Evolutionary conservation across 495 filamentous ascomycete species (phyloP).

Genomic region (Podospora anserina): DNA sequence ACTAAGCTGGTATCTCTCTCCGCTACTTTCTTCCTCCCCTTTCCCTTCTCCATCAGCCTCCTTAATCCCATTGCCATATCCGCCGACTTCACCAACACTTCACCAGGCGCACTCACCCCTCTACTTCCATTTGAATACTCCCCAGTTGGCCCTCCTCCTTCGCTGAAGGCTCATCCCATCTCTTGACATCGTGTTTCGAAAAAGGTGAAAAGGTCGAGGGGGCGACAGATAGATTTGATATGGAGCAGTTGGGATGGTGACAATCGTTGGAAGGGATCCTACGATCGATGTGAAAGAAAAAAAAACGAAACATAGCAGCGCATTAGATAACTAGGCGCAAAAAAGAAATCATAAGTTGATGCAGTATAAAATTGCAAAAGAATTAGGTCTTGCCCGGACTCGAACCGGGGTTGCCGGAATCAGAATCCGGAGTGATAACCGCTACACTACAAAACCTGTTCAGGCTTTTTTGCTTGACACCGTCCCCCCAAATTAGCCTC

Average conservation of each 20-base stretch:
- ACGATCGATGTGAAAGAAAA: not conserved
- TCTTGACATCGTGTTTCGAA: not conserved
- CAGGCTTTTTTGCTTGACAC: not conserved
- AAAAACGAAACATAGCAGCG: not conserved
- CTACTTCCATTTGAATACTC: too few relatives aligned
- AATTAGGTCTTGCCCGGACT: conserved; percentile 23
- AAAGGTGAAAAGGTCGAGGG: not conserved
- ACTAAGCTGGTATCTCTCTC: too few relatives aligned
- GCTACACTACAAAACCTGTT: conserved; percentile 20
- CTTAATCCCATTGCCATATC: too few relatives aligned
- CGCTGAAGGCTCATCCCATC: too few relatives aligned
- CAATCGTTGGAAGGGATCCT: not conserved
- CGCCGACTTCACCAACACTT: too few relatives aligned
- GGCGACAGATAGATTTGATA: not conserved
- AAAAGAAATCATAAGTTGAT: not conserved
- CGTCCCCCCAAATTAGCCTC: not conserved
- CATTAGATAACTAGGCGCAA: not conserved
- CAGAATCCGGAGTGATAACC: conserved; percentile 6
- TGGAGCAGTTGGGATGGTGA: not conserved
- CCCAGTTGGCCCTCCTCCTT: too few relatives aligned
- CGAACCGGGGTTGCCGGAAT: conserved; percentile 22
- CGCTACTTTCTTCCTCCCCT: too few relatives aligned
- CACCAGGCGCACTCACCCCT: too few relatives aligned
- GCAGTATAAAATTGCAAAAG: not conserved
- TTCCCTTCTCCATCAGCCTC: too few relatives aligned